Evolutionary conservation across 2,329 filamentous ascomycete genomes (phyloP).

Genomic region (Pseudofabraea citricarpa): DNA sequence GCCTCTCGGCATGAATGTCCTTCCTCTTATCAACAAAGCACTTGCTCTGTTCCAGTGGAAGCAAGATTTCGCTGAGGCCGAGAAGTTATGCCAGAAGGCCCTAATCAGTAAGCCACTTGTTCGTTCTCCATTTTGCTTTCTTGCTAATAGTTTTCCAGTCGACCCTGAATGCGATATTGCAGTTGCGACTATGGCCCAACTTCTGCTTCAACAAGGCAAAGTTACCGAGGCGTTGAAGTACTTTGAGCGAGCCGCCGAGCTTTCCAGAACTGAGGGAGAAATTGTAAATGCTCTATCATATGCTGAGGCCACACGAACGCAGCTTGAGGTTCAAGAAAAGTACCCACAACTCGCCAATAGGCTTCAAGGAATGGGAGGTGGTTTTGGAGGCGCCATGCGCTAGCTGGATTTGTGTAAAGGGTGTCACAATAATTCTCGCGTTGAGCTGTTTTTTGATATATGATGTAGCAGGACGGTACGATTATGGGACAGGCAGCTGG

Average conservation of each 20-base stretch:
- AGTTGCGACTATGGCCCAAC: conserved; percentile 96
- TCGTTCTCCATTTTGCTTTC: background rate
- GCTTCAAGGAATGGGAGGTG: conserved; percentile 55
- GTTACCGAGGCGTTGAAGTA: conserved; percentile 92
- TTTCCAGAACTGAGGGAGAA: conserved; percentile 90
- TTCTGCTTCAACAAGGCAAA: conserved; percentile 95
- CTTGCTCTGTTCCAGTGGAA: conserved; percentile 98
- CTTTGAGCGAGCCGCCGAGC: conserved; percentile 93
- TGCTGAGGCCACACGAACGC: conserved; percentile 92
- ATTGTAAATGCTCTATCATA: conserved; percentile 96
- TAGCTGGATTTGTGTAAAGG: conserved; percentile 12
- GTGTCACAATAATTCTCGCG: conserved; percentile 1
- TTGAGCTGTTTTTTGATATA: conserved; percentile 10
- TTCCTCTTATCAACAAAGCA: conserved; percentile 98
- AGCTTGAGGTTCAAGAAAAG: conserved; percentile 86
- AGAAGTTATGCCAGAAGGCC: conserved; percentile 95
- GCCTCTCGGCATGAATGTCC: conserved; percentile 93
- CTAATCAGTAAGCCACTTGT: conserved; percentile 74
- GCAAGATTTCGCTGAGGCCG: conserved; percentile 89
- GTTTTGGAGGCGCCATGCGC: conserved; percentile 20
- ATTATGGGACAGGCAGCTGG: conserved; percentile 1
- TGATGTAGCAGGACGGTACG: conserved; percentile 2
- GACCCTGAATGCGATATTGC: conserved; percentile 98
- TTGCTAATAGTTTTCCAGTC: too few species aligned
- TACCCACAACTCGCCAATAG: conserved; percentile 75